These are phyloP conservation scores for Strigomonas culicis DNA, from an alignment of 208 protist genomes.

Conservation along the genomic window DNA sequence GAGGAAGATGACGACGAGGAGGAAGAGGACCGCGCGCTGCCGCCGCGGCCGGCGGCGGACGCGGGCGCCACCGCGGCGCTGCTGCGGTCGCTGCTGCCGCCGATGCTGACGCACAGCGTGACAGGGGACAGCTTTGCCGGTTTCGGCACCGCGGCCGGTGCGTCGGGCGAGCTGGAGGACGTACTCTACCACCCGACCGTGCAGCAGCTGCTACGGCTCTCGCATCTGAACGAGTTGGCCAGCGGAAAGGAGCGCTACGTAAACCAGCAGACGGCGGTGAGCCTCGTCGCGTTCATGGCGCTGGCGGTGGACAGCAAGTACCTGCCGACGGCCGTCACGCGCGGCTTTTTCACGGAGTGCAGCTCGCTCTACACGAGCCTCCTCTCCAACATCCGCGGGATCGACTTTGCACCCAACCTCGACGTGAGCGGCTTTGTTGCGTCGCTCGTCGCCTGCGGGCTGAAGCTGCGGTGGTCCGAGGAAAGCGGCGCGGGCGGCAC, in stretches of 20 bases:
- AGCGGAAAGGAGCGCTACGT: slow-evolving; percentile 37
- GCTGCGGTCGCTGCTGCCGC: not conserved
- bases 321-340: slow-evolving; percentile 41
- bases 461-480: slow-evolving; percentile 49
- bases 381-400: slow-evolving; percentile 32
- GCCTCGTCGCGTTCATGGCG: slow-evolving; percentile 2
- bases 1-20: not conserved
- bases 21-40: not conserved
- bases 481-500: not conserved
- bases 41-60: not conserved
- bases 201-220: slow-evolving; percentile 39
- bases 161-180: slow-evolving; percentile 5
- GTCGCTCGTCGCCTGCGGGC: slow-evolving; percentile 64
- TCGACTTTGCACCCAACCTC: slow-evolving; percentile 41
- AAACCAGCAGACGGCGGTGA: slow-evolving; percentile 8
- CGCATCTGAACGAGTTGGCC: not conserved
- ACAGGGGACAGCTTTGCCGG: not conserved
- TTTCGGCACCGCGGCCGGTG: not conserved
- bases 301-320: slow-evolving; percentile 2
- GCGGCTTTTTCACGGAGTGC: slow-evolving; percentile 69
- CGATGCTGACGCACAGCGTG: not conserved
- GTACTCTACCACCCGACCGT: slow-evolving; percentile 51
- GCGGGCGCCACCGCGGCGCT: not conserved
- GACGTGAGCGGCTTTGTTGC: slow-evolving; percentile 70
- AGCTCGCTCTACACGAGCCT: slow-evolving; percentile 47